Conservation (phyloP, 1,139 yeast genomes). For the Lodderomyces elongisporus region DNA sequence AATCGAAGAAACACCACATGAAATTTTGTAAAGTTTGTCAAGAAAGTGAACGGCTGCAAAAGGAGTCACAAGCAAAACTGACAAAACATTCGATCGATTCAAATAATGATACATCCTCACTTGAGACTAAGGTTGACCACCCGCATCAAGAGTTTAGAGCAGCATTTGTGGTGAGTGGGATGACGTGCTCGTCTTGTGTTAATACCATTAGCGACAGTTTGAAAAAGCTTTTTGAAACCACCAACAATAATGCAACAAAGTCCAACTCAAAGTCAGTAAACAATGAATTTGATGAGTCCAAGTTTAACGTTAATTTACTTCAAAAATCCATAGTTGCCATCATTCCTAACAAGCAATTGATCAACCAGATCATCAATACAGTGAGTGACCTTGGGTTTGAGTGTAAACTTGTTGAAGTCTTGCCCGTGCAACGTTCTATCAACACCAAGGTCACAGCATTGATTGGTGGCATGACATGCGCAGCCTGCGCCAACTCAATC, state of each 20-base stretch:
- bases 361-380: conserved; percentile 43
- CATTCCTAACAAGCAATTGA: conserved; percentile 47
- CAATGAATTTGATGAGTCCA: conserved; percentile 19
- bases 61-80: conserved; percentile 6
- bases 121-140: conserved; percentile 27
- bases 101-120: conserved; percentile 9
- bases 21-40: conserved; percentile 31
- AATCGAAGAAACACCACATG: conserved; percentile 20
- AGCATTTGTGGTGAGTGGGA: conserved; percentile 53
- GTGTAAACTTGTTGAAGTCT: conserved; percentile 52
- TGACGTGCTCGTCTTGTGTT: conserved; percentile 64
- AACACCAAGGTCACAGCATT: conserved; percentile 52
- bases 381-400: conserved; percentile 56
- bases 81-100: conserved; percentile 5
- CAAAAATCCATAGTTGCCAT: conserved; percentile 43
- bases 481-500: conserved; percentile 62
- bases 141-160: conserved; percentile 38
- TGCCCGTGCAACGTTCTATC: conserved; percentile 49
- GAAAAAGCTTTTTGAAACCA: conserved; percentile 7
- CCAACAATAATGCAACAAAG: background rate
- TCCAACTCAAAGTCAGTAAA: conserved; percentile 13
- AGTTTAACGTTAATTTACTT: conserved; percentile 37
- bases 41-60: conserved; percentile 10
- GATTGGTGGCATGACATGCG: conserved; percentile 73
- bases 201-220: conserved; percentile 43